Percentiles rank a stretch among this genome's conserved stretches.
These are phyloP conservation scores for Xenoacremonium recifei DNA, from an alignment of 2,329 filamentous ascomycete genomes.

Conservation along the genomic window DNA sequence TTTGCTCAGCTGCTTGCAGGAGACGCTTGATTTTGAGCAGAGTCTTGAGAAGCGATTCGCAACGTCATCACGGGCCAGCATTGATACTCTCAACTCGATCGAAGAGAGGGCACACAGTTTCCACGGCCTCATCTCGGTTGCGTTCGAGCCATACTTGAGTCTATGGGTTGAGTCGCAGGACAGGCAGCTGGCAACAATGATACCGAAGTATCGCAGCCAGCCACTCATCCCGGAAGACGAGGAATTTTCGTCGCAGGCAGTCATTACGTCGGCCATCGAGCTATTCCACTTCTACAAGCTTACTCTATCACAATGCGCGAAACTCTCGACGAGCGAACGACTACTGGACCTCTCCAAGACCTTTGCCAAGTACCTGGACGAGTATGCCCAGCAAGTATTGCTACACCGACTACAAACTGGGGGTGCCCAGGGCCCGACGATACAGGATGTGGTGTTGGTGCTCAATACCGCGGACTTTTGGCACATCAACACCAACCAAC, in stretches of 20 bases:
- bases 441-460: conserved; percentile 81
- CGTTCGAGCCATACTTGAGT: conserved; percentile 95
- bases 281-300: conserved; percentile 96
- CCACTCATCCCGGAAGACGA: conserved; percentile 80
- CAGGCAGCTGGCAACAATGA: conserved; percentile 77
- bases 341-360: conserved; percentile 81
- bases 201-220: conserved; percentile 84
- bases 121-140: conserved; percentile 88
- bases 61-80: conserved; percentile 71
- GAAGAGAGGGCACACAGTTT: conserved; percentile 77
- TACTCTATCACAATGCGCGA: conserved; percentile 90
- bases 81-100: conserved; percentile 81
- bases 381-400: conserved; percentile 91
- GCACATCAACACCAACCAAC: conserved; percentile 86
- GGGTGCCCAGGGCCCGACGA: conserved; percentile 48
- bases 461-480: conserved; percentile 98
- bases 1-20: conserved; percentile 83
- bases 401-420: conserved; percentile 65
- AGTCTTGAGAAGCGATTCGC: conserved; percentile 82
- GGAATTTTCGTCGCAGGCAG: conserved; percentile 85
- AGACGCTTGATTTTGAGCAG: conserved; percentile 96
- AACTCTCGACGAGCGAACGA: conserved; percentile 86
- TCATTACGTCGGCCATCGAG: conserved; percentile 92
- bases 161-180: conserved; percentile 97
- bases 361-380: conserved; percentile 89